phyloP scores from a whole-genome alignment of 2,329 filamentous ascomycete species.

The Orbilia javanica region DNA sequence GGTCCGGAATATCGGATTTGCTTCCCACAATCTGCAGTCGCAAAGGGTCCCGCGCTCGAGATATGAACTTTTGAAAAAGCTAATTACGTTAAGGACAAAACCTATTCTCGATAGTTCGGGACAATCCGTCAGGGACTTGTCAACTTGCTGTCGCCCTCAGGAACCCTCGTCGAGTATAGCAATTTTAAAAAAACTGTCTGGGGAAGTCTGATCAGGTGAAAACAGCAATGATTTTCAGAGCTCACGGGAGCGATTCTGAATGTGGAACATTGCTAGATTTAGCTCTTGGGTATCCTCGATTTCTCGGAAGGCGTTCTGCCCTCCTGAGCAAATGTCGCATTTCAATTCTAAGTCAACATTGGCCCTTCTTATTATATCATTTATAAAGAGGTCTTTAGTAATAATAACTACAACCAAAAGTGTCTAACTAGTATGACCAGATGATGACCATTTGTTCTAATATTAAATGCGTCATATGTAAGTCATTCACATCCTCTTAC shows the following conservation, averaged over 20 bases:
- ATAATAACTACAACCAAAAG: background rate
- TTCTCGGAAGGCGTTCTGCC: constrained; percentile 19
- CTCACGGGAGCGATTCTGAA: constrained; percentile 38
- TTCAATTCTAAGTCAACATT: constrained; percentile 40
- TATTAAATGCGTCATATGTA: constrained; percentile 55
- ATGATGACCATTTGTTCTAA: constrained; percentile 37
- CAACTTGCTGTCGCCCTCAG: background rate
- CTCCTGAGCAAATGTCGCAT: constrained; percentile 30
- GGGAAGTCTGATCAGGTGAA: constrained; percentile 36
- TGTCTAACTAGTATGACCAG: constrained; percentile 3
- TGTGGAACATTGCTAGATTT: constrained; percentile 36
- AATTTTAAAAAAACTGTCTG: constrained; percentile 17
- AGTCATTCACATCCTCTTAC: constrained; percentile 38
- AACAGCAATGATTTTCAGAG: constrained; percentile 48
- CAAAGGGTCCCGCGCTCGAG: constrained; percentile 13
- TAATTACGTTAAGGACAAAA: background rate
- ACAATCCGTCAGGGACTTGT: background rate
- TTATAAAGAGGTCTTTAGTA: background rate
- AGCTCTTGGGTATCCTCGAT: constrained; percentile 30
- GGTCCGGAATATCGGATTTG: constrained; percentile 56
- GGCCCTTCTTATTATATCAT: constrained; percentile 20
- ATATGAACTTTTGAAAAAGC: constrained; percentile 14
- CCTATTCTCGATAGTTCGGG: background rate
- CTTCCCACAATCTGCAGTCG: constrained; percentile 48
- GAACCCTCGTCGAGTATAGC: background rate